These are phyloP conservation scores for Guyanaporus albipodus DNA, from an alignment of 768 basidiomycete genomes.

Conservation along the genomic window DNA sequence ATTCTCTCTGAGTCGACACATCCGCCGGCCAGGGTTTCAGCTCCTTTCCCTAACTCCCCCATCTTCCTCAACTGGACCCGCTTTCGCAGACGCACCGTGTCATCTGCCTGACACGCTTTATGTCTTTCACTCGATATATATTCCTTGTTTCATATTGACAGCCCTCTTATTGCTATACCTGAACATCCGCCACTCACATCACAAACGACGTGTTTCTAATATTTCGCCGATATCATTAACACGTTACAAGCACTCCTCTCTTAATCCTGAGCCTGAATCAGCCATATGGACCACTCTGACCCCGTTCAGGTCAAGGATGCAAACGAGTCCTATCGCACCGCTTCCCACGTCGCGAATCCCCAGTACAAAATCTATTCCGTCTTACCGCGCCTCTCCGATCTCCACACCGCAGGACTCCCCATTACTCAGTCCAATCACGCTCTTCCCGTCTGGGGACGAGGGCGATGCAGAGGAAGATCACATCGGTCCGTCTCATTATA, in stretches of 20 bases:
- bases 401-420: constrained; percentile 40
- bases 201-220: constrained; percentile 14
- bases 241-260: constrained; percentile 24
- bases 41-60: constrained; percentile 64
- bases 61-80: constrained; percentile 30
- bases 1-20: constrained; percentile 72
- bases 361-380: constrained; percentile 30
- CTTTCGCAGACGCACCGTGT: constrained; percentile 67
- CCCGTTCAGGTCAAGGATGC: constrained; percentile 35
- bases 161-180: constrained; percentile 43
- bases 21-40: constrained; percentile 79
- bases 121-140: constrained; percentile 59
- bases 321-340: constrained; percentile 37
- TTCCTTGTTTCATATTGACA: constrained; percentile 58
- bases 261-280: constrained; percentile 32
- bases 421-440: constrained; percentile 34
- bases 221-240: constrained; percentile 34
- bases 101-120: constrained; percentile 68
- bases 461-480: constrained; percentile 39
- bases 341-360: constrained; percentile 42
- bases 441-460: constrained; percentile 43
- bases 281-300: constrained; percentile 41
- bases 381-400: constrained; percentile 37
- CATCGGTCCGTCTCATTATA: constrained; percentile 50
- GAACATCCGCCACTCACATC: constrained; percentile 33